These are phyloP conservation scores for Leucosporidium yakuticum DNA, from an alignment of 768 basidiomycete genomes.

Conservation along the genomic window DNA sequence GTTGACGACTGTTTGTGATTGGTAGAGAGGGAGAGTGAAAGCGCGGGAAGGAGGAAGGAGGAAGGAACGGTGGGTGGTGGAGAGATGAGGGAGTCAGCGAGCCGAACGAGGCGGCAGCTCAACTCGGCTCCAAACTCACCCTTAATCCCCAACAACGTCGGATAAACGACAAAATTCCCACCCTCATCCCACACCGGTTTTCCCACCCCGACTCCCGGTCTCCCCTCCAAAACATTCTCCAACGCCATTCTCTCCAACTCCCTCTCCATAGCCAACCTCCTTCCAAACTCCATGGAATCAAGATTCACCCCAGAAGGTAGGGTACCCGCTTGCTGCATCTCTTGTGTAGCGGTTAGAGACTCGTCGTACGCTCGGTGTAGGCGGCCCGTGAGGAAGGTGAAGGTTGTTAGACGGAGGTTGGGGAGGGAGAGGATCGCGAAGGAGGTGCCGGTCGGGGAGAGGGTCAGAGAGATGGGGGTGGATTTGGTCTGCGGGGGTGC, in stretches of 20 bases:
- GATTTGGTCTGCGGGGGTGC: constrained; percentile 64
- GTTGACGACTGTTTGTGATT: constrained; percentile 67
- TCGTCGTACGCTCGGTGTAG: constrained; percentile 91
- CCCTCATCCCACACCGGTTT: constrained; percentile 98
- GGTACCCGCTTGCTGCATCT: constrained; percentile 98
- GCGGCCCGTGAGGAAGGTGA: constrained; percentile 84
- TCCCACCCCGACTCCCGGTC: constrained; percentile 52
- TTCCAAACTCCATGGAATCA: constrained; percentile 93
- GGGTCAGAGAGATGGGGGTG: constrained; percentile 79
- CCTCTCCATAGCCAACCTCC: constrained; percentile 51
- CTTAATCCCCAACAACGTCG: constrained; percentile 90
- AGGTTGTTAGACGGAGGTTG: constrained; percentile 87
- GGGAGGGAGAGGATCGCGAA: constrained; percentile 92
- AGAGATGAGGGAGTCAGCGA: no score
- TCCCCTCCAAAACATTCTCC: constrained; percentile 45
- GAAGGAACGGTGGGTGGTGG: no score
- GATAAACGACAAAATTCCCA: constrained; percentile 87
- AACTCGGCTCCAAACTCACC: constrained; percentile 49
- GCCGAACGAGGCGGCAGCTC: no score
- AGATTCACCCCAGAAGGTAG: constrained; percentile 50
- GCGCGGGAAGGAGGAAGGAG: no score
- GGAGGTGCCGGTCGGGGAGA: constrained; percentile 80
- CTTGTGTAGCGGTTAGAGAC: constrained; percentile 81
- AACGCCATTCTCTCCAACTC: constrained; percentile 61
- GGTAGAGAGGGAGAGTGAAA: neutral